These are phyloP conservation scores for Gaertneriomyces sp. DNA, from an alignment of 192 early-diverging fungal genomes.

Conservation along the genomic window DNA sequence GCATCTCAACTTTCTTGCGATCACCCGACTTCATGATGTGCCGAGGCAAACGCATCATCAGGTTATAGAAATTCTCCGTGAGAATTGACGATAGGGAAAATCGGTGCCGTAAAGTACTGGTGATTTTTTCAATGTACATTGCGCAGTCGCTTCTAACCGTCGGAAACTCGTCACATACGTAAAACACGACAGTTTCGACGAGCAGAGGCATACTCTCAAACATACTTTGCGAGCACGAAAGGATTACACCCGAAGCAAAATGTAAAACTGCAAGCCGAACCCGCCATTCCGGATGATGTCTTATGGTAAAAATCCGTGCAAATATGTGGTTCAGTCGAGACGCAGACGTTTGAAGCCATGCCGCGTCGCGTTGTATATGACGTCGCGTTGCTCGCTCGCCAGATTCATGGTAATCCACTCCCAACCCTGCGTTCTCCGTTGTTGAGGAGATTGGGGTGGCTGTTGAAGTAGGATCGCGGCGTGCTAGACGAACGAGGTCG, in stretches of 20 bases:
- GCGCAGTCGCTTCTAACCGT: constrained; percentile 10
- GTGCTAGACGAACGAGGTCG: constrained; percentile 6
- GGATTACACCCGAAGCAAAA: constrained; percentile 11
- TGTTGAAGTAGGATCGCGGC: background rate
- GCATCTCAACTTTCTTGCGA: constrained; percentile 14
- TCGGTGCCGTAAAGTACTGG: background rate
- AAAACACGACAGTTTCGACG: constrained; percentile 24
- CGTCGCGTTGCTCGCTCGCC: background rate
- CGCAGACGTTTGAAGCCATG: constrained; percentile 10
- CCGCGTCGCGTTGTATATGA: constrained; percentile 1
- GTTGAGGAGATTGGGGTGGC: background rate
- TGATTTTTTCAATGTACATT: background rate
- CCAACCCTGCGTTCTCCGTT: background rate
- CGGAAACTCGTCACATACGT: constrained; percentile 25
- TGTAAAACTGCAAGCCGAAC: constrained; percentile 21
- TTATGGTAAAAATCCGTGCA: constrained; percentile 8
- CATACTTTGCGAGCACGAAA: background rate
- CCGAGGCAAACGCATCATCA: constrained; percentile 12
- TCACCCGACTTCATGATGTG: constrained; percentile 15
- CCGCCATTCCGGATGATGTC: constrained; percentile 16
- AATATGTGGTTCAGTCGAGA: constrained; percentile 10
- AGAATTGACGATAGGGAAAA: constrained; percentile 5
- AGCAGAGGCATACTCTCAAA: constrained; percentile 11
- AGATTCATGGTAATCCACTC: background rate
- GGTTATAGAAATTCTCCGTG: constrained; percentile 17